phyloP scores from a whole-genome alignment of 192 early-diverging fungal species.

The Umbelopsis isabellina region DNA sequence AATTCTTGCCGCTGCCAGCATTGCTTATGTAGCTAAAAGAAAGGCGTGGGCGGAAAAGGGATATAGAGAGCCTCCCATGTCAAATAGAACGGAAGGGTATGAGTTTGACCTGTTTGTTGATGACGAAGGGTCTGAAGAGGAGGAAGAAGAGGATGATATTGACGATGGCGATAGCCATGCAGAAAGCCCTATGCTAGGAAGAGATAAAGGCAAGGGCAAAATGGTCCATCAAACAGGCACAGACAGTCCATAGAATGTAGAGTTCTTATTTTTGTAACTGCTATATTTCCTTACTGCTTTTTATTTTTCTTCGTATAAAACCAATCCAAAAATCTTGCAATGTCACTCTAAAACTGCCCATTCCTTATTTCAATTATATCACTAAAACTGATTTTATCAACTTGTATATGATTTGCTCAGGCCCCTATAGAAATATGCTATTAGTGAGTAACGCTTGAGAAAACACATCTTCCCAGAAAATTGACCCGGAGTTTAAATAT shows the following conservation, averaged over 20 bases:
- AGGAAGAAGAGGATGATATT: background rate
- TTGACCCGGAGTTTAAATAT: constrained; percentile 4
- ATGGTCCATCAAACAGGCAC: constrained; percentile 1
- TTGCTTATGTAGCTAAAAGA: constrained; percentile 7
- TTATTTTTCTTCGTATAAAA: too few species aligned
- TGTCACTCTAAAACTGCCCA: too few species aligned
- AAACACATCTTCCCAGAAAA: too few species aligned
- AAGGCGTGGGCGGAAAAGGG: constrained; percentile 14
- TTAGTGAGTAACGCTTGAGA: too few species aligned
- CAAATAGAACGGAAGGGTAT: background rate
- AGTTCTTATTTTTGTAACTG: too few species aligned
- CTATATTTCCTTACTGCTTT: too few species aligned
- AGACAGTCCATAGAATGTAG: too few species aligned
- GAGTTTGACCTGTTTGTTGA: constrained; percentile 13
- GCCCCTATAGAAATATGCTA: too few species aligned
- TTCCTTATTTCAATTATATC: too few species aligned
- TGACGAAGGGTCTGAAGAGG: background rate
- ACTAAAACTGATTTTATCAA: too few species aligned
- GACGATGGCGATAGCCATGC: constrained; percentile 8
- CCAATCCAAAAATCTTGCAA: too few species aligned
- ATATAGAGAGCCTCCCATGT: constrained; percentile 2
- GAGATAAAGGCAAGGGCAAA: constrained; percentile 15
- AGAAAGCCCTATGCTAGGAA: constrained; percentile 8
- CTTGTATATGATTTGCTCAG: too few species aligned
- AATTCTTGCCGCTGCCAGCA: constrained; percentile 14